These are phyloP conservation scores for Zangia roseola DNA, from an alignment of 768 basidiomycete species.

Conservation along the genomic window DNA sequence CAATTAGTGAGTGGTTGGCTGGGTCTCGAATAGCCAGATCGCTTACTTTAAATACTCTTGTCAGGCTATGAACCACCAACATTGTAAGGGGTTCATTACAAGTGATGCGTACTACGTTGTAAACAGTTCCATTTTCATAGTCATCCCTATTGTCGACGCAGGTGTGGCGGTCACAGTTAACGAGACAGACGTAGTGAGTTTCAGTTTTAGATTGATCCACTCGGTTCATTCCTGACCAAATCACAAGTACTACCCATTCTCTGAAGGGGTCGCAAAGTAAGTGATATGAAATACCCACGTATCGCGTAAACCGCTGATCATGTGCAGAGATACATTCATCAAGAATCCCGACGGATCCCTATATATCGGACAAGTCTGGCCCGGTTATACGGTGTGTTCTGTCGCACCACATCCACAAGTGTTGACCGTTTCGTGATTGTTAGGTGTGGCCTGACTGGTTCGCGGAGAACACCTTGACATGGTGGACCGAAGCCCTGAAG, in stretches of 20 bases:
- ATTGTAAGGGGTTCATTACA: slow-evolving; percentile 14
- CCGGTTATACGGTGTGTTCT: slow-evolving; percentile 61
- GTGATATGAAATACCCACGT: slow-evolving; percentile 9
- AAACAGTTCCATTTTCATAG: slow-evolving; percentile 25
- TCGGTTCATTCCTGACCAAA: no score
- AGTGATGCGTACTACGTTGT: no score
- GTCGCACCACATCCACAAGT: no score
- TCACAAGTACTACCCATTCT: slow-evolving; percentile 63
- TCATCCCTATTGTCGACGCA: slow-evolving; percentile 70
- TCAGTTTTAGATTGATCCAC: neutral
- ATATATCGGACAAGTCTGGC: slow-evolving; percentile 76
- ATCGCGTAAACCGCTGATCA: neutral
- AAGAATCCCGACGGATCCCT: slow-evolving; percentile 70
- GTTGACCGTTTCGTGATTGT: no score
- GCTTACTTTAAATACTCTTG: no score
- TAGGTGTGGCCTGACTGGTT: slow-evolving; percentile 65
- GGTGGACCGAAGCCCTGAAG: slow-evolving; percentile 57
- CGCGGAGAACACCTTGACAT: slow-evolving; percentile 44
- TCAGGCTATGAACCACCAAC: slow-evolving; percentile 20
- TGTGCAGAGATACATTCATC: slow-evolving; percentile 59
- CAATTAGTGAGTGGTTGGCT: slow-evolving; percentile 50
- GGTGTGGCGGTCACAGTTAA: slow-evolving; percentile 56
- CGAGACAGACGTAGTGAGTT: slow-evolving; percentile 57
- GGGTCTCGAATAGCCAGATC: no score
- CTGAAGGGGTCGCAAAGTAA: slow-evolving; percentile 56